Percentiles rank a stretch among this genome's conserved stretches.
Evolutionary conservation across 345 rosid genomes (phyloP).

Genomic region (Hibiscus trionum): DNA sequence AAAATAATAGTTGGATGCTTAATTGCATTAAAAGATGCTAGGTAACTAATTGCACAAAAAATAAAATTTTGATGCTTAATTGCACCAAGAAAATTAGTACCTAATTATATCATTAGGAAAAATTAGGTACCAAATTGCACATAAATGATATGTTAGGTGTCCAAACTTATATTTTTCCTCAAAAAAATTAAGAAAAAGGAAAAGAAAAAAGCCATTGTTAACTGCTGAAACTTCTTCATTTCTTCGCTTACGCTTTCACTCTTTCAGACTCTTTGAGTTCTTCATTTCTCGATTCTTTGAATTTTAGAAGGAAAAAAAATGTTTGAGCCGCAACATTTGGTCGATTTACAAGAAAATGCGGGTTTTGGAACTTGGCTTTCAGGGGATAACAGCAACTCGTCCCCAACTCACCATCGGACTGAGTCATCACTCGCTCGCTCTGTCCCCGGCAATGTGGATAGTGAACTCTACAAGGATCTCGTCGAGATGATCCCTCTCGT

Average conservation of each 20-base stretch:
- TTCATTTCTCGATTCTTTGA: background rate
- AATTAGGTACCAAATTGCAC: too few species aligned
- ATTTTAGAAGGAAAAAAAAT: slow-evolving; percentile 11
- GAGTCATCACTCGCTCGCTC: slow-evolving; percentile 22
- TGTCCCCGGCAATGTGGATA: slow-evolving; percentile 47
- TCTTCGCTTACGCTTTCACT: background rate
- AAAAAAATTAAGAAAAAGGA: background rate
- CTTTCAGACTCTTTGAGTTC: background rate
- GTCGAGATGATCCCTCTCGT: slow-evolving; percentile 88
- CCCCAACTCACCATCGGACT: slow-evolving; percentile 35
- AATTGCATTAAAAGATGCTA: too few species aligned
- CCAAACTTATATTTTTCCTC: background rate
- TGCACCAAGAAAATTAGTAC: too few species aligned
- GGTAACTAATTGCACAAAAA: too few species aligned
- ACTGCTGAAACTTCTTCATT: background rate
- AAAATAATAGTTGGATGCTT: too few species aligned
- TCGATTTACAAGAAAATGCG: slow-evolving; percentile 53
- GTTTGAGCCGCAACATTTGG: slow-evolving; percentile 49
- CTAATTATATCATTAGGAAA: too few species aligned
- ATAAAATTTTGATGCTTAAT: too few species aligned
- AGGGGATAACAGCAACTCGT: slow-evolving; percentile 32
- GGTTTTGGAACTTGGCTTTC: slow-evolving; percentile 68
- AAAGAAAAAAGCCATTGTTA: background rate
- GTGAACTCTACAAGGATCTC: slow-evolving; percentile 68
- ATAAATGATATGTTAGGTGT: too few species aligned